Evolutionary conservation across 345 rosid genomes (phyloP).

Genomic region (Camelina neglecta): DNA sequence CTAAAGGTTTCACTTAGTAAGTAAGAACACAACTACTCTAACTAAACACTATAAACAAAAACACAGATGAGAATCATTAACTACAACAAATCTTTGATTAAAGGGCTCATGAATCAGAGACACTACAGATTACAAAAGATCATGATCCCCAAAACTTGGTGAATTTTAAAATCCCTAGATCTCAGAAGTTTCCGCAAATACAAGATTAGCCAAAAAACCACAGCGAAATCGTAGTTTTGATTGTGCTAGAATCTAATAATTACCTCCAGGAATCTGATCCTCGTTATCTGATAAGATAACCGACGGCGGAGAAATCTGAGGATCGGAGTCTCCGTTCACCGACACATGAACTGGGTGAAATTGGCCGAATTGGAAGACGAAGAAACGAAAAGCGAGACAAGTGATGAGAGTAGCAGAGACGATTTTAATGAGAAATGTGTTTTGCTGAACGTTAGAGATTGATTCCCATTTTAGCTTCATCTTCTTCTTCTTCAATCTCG

Average conservation of each 20-base stretch:
- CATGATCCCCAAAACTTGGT: background rate
- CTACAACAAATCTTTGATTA: too few relatives aligned
- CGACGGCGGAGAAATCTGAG: slow-evolving; percentile 31
- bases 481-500: slow-evolving; percentile 29
- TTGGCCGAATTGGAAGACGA: slow-evolving; percentile 40
- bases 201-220: background rate
- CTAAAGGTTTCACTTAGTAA: background rate
- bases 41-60: too few relatives aligned
- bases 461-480: slow-evolving; percentile 64
- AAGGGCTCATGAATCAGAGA: too few relatives aligned
- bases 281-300: slow-evolving; percentile 48
- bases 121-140: too few relatives aligned
- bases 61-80: too few relatives aligned
- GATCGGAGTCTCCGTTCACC: slow-evolving; percentile 27
- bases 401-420: slow-evolving; percentile 56
- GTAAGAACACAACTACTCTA: background rate
- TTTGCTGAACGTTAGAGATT: slow-evolving; percentile 50
- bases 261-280: slow-evolving; percentile 58
- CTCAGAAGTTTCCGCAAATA: background rate
- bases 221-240: background rate
- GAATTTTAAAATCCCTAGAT: slow-evolving; percentile 31
- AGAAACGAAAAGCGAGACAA: slow-evolving; percentile 65
- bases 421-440: slow-evolving; percentile 55
- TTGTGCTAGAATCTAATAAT: background rate
- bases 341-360: slow-evolving; percentile 33